Evolutionary conservation across 2,329 filamentous ascomycete species (phyloP), one percentile per base, ranked within the genome.

Genomic region (Colletotrichum tanaceti): DNA sequence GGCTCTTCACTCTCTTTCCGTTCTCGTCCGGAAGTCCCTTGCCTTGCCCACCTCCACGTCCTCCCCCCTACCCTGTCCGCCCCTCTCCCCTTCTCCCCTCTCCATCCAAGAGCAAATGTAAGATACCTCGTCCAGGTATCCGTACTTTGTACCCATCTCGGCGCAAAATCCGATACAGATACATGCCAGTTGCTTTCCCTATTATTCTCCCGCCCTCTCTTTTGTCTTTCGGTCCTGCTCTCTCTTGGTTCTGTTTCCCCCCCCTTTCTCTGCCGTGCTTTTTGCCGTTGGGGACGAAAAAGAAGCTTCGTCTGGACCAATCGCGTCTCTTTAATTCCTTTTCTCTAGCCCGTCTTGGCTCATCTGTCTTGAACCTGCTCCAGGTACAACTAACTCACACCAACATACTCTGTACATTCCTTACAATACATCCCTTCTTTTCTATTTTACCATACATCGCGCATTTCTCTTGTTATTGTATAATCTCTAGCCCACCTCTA

Each of bases 171-270:
- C 47, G 39, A 53, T 39, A 54, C 63, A 44, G 53, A 65, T 68
- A 68, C 65, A 65, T 68, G 55, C 65, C 62, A 52, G 7, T 52
- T 55, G 55, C 41, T 65, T 65, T 68, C 65, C 65, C 62, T 63
- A 68, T 62, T 65, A 50, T 66, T 59, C 52, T 39, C 22, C 58
- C 60, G 53, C 60, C 43, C 50, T 65, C 41, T 44, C 43, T 39
- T 24, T 43, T 24, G 20, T 22, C 14, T 18, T 32, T 20, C 47
- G 35, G 18, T 35, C 18, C 5, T 7, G 7, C 32, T 35, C 9
- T 35, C 9, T 35, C 32, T 35, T 35, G 32, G 32, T 55, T 35
- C 39, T 64, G 46, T 58, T 65, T 60, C 55, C 28, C 14, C 35
- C 52, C 18, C 38, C 44, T 18, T 24, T 38, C 41, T 22, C 28